These are phyloP conservation scores for Talaromyces liani DNA, from an alignment of 495 filamentous ascomycete species.

Conservation along the genomic window DNA sequence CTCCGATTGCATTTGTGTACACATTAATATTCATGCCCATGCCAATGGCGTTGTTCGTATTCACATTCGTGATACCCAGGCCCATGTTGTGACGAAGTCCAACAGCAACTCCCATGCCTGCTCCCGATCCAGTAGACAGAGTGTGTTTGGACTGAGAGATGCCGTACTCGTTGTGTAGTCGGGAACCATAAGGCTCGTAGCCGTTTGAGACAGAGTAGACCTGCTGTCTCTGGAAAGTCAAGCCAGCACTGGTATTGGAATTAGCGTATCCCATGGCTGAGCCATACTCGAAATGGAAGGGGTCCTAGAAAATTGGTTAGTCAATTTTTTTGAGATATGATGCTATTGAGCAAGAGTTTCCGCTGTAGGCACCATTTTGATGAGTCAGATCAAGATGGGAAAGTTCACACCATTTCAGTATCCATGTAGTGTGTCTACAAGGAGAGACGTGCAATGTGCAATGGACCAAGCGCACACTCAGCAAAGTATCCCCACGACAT, in stretches of 20 bases:
- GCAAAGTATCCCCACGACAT: not conserved
- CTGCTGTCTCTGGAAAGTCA: not conserved
- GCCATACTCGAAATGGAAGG: slow-evolving; percentile 2
- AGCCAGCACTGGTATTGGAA: slow-evolving; percentile 18
- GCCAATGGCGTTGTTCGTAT: not conserved
- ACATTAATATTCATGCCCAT: not conserved
- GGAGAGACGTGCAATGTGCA: not conserved
- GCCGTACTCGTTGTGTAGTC: not conserved
- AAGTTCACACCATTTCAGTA: not conserved
- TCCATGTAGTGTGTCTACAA: not conserved
- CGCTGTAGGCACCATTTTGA: not conserved
- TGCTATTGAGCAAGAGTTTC: not conserved
- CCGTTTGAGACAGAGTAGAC: not conserved
- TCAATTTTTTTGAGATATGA: not conserved
- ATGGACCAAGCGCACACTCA: not conserved
- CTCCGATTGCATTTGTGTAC: not conserved
- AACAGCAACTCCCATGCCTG: not conserved
- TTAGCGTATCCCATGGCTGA: slow-evolving; percentile 19
- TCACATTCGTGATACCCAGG: not conserved
- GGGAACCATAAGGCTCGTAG: not conserved
- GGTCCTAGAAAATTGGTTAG: not conserved
- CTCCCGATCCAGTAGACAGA: not conserved
- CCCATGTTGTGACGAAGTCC: no score
- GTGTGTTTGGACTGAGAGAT: not conserved
- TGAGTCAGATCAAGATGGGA: not conserved